Evolutionary conservation across 2,329 filamentous ascomycete genomes (phyloP), one percentile per base, ranked within the genome.

Genomic region (Juglanconis oblonga): DNA sequence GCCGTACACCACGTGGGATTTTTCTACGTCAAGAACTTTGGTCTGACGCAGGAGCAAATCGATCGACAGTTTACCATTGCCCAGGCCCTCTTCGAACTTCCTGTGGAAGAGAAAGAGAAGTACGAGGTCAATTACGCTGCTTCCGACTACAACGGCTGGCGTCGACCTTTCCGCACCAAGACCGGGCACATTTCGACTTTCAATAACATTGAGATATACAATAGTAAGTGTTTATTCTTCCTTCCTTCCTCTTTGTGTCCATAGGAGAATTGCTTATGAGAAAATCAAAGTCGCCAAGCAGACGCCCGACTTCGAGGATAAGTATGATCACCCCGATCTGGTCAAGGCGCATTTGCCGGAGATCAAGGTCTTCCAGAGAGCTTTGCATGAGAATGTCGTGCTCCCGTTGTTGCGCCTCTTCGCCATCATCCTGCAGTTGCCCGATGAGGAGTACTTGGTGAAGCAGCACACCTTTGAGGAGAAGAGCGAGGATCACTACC

Each of bases 1-100:
- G 83, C 83, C 3, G 79, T 83, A 5, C 73, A 77, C 36, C 72
- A 78, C 42, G 74, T 80, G 44, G 73, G 84, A 0, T 84, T 87
- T 72, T 88, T 87, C 72, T 87, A 87, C 62, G 79, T 87, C 29
- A 81, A 81, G 59, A 86, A 87, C 71, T 87, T 83, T 62, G 84
- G 84, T 36, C 76, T 88, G n/a, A 74, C 72, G 1, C 82, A 87
- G 68, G 83, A 86, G 52, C 75, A 85, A 67, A 78, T 88, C 2
- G 80, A 87, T 63, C 74, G 76, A 5, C 85, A 88, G 64, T 87
- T 87, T 63, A 82, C 84, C 10, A 77, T 88, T 3, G 85, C 80
- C 1, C 82, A 83, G 59, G 75, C 81, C 40, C 79, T 87, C 62
- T 87, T 87, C 65, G 69, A 79, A 4, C 73, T 87, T 0, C 76